These are phyloP conservation scores for Penicillium subrubescens DNA, from an alignment of 495 filamentous ascomycete species.

Conservation along the genomic window DNA sequence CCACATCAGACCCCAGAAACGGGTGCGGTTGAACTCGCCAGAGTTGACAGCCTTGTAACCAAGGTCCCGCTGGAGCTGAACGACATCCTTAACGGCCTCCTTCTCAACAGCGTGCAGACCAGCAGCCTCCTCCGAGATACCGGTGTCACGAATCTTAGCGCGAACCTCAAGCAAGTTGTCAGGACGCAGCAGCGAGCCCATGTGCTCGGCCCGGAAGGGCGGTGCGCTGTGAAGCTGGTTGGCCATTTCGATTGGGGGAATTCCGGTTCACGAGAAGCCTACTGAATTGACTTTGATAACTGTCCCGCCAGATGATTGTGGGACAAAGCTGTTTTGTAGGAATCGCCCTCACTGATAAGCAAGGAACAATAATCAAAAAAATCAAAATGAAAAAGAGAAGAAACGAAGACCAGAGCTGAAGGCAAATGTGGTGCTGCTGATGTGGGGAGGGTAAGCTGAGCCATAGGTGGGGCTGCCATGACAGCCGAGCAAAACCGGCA, in stretches of 20 bases:
- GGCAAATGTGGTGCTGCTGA: slow-evolving; percentile 12
- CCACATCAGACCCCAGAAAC: slow-evolving; percentile 64
- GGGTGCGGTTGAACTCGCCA: slow-evolving; percentile 63
- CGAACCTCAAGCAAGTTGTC: slow-evolving; percentile 60
- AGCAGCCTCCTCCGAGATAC: slow-evolving; percentile 39
- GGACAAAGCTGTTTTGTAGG: background rate
- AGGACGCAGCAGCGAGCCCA: slow-evolving; percentile 71
- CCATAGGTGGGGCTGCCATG: slow-evolving; percentile 10
- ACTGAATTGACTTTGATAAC: background rate
- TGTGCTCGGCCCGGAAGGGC: slow-evolving; percentile 72
- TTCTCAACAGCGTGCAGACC: slow-evolving; percentile 55
- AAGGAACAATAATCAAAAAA: slow-evolving; percentile 2
- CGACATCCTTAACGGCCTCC: slow-evolving; percentile 58
- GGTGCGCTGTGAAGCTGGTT: slow-evolving; percentile 38
- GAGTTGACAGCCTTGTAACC: slow-evolving; percentile 66
- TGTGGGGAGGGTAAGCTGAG: slow-evolving; percentile 4
- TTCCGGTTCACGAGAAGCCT: background rate
- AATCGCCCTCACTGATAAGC: background rate
- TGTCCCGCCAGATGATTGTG: background rate
- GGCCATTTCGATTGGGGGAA: slow-evolving; percentile 19
- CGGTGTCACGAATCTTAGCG: slow-evolving; percentile 49
- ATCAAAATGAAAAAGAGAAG: background rate
- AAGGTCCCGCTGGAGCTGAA: slow-evolving; percentile 61
- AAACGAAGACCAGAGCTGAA: slow-evolving; percentile 1
- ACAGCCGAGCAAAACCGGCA: background rate